A percentile compares a stretch with the other conserved stretches of the same genome.
phyloP scores from a whole-genome alignment of 1,139 yeast species.

The Yamadazyma dendronema region DNA sequence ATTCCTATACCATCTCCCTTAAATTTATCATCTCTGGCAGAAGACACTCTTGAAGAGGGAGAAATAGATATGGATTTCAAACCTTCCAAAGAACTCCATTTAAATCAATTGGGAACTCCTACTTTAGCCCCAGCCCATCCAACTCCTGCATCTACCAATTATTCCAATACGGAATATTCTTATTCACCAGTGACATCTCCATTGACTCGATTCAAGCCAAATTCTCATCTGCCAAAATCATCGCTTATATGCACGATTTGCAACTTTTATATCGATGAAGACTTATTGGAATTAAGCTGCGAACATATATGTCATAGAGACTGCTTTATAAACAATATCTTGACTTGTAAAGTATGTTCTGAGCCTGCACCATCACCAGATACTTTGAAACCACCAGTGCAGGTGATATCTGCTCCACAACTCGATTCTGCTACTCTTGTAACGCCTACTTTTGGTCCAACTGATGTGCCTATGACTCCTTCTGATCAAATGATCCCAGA shows the following conservation, averaged over 20 bases:
- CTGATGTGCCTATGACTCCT: conserved; percentile 24
- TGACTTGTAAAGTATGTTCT: conserved; percentile 19
- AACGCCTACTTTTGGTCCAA: conserved; percentile 15
- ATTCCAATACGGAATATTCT: not conserved
- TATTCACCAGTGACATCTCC: not conserved
- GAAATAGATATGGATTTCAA: conserved; percentile 9
- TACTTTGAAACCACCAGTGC: conserved; percentile 6
- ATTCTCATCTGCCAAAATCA: not conserved
- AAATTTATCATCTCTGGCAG: conserved; percentile 10
- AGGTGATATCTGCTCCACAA: not conserved
- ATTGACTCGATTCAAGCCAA: not conserved
- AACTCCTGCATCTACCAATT: conserved; percentile 4
- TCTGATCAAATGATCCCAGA: conserved; percentile 26
- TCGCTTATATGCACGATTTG: conserved; percentile 27
- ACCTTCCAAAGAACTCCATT: conserved; percentile 1
- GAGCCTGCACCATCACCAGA: conserved; percentile 3
- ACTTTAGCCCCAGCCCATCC: conserved; percentile 5
- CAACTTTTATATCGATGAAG: conserved; percentile 27
- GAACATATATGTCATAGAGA: conserved; percentile 30
- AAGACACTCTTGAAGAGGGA: conserved; percentile 7
- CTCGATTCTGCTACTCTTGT: not conserved
- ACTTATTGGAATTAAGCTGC: conserved; percentile 26
- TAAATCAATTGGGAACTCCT: not conserved
- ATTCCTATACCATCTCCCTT: conserved; percentile 15
- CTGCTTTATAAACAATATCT: conserved; percentile 22